Conservation (phyloP, 2,329 filamentous ascomycete species). For the Rutstroemia sp. region DNA sequence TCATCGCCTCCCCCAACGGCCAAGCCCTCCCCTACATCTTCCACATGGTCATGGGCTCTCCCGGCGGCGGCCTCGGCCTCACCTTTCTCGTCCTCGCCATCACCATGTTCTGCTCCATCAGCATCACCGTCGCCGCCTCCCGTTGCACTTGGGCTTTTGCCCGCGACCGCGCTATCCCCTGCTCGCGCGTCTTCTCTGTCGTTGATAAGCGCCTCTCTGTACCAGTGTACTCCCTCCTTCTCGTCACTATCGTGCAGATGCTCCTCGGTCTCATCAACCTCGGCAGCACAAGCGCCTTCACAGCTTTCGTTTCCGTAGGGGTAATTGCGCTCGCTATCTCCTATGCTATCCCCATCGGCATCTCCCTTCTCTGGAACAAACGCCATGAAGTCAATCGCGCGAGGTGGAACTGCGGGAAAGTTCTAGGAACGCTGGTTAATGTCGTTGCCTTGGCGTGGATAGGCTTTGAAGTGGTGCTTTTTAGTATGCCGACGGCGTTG, state of each 20-base stretch:
- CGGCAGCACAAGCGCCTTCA: conserved; percentile 60
- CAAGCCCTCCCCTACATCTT: conserved; percentile 47
- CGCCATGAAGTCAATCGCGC: conserved; percentile 42
- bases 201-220: conserved; percentile 55
- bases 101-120: conserved; percentile 46
- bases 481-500: conserved; percentile 53
- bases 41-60: conserved; percentile 39
- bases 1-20: conserved; percentile 37
- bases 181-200: conserved; percentile 49
- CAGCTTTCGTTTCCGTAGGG: conserved; percentile 62
- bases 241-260: conserved; percentile 53
- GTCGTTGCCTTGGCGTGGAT: conserved; percentile 49
- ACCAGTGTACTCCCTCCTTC: conserved; percentile 56
- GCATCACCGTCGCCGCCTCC: conserved; percentile 43
- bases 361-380: conserved; percentile 61
- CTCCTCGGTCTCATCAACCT: conserved; percentile 65
- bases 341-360: conserved; percentile 65
- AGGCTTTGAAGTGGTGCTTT: conserved; percentile 53
- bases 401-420: conserved; percentile 50
- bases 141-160: conserved; percentile 64
- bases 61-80: conserved; percentile 39
- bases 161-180: conserved; percentile 59
- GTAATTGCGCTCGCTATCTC: conserved; percentile 66
- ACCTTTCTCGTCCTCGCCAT: conserved; percentile 43
- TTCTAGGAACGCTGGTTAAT: conserved; percentile 55